Percentiles rank a stretch among this genome's conserved stretches.
These are phyloP conservation scores for Cubamyces lactineus DNA, from an alignment of 768 basidiomycete species.

Conservation along the genomic window DNA sequence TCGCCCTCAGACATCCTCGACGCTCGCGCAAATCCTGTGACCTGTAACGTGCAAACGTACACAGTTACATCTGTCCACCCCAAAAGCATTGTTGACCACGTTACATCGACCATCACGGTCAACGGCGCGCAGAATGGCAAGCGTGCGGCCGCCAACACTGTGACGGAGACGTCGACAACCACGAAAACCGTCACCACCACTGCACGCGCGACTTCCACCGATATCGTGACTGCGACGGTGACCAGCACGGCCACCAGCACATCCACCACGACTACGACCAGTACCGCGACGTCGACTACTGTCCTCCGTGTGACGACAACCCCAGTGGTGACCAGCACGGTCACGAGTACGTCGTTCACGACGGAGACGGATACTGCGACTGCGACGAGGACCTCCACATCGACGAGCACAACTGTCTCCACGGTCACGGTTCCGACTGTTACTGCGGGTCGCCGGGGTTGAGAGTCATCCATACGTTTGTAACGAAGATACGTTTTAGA, in stretches of 20 bases:
- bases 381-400: neutral
- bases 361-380: neutral
- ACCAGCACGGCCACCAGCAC: slow-evolving; percentile 1
- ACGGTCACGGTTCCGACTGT: neutral
- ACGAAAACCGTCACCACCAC: neutral
- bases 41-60: neutral
- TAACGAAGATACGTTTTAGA: too few species aligned
- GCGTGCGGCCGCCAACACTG: neutral
- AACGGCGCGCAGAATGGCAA: neutral
- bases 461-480: too few species aligned
- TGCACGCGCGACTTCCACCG: neutral
- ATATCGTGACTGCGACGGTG: neutral
- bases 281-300: neutral
- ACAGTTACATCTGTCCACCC: neutral
- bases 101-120: neutral
- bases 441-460: neutral
- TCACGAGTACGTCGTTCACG: neutral
- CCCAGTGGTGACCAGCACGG: neutral
- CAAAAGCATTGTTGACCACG: neutral
- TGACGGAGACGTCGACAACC: neutral
- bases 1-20: neutral
- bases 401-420: neutral
- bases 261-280: neutral
- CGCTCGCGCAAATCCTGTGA: neutral
- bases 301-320: neutral